Conservation (phyloP, 495 filamentous ascomycete species). For the Cercophora newfieldiana region DNA sequence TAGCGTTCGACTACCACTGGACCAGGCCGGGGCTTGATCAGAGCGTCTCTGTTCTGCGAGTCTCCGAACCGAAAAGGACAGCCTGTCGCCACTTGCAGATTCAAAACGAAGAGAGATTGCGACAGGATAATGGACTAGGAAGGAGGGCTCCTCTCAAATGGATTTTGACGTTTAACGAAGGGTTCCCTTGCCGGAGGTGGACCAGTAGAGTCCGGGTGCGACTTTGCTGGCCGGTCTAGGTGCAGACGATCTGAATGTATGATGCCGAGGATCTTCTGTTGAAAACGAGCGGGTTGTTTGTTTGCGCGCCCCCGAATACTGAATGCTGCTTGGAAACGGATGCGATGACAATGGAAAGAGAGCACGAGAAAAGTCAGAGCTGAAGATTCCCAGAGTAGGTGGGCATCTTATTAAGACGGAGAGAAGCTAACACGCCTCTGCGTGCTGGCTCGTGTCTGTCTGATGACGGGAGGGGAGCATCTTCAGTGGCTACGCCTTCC, state of each 20-base stretch:
- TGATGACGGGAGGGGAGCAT: neutral
- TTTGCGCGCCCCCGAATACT: neutral
- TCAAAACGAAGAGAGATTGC: constrained; percentile 11
- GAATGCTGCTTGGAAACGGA: constrained; percentile 7
- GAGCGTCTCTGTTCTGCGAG: neutral
- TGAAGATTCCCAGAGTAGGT: neutral
- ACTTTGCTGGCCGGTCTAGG: neutral
- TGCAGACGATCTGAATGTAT: neutral
- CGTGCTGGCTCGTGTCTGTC: neutral
- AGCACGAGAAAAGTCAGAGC: constrained; percentile 1
- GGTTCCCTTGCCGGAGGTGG: neutral
- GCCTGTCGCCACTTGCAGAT: neutral
- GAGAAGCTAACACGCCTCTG: neutral
- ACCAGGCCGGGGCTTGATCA: constrained; percentile 5
- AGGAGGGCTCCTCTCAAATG: neutral
- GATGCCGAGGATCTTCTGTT: neutral
- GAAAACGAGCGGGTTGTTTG: constrained; percentile 6
- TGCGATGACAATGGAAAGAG: neutral
- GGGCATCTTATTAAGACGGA: constrained; percentile 7
- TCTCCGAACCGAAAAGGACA: neutral
- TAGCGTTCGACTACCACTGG: neutral
- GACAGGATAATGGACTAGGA: neutral
- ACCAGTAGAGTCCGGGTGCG: neutral
- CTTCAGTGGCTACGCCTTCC: constrained; percentile 6
- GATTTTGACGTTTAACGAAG: constrained; percentile 4